Percentiles rank a stretch among this genome's conserved stretches.
Conservation (phyloP, 768 basidiomycete genomes). For the Clathrus columnatus region DNA sequence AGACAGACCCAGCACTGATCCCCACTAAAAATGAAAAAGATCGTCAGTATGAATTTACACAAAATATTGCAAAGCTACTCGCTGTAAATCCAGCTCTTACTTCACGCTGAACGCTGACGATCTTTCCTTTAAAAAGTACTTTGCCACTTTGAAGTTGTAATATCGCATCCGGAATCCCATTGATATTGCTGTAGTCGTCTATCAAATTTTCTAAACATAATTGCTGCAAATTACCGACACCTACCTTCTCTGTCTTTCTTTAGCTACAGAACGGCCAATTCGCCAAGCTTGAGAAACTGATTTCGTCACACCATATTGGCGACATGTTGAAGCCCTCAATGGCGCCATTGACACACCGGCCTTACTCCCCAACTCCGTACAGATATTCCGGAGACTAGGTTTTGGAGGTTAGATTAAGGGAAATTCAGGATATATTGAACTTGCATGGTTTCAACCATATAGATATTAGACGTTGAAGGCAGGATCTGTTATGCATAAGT, state of each 20-base stretch:
- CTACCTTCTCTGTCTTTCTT: conserved; percentile 34
- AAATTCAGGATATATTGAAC: neutral
- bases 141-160: conserved; percentile 27
- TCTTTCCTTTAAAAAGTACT: conserved; percentile 52
- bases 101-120: conserved; percentile 39
- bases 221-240: neutral
- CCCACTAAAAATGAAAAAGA: conserved; percentile 23
- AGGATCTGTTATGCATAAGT: conserved; percentile 6
- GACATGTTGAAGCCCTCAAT: conserved; percentile 16
- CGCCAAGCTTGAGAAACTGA: conserved; percentile 56
- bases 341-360: conserved; percentile 24
- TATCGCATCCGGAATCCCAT: conserved; percentile 24
- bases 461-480: conserved; percentile 12
- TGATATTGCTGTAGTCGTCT: conserved; percentile 28
- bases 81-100: conserved; percentile 26
- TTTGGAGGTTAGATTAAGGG: neutral
- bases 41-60: neutral
- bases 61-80: conserved; percentile 10
- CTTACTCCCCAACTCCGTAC: conserved; percentile 23
- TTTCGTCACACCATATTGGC: conserved; percentile 28
- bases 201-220: neutral
- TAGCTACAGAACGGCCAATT: conserved; percentile 49
- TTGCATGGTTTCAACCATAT: conserved; percentile 9
- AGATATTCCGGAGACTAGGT: neutral
- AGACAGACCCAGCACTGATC: conserved; percentile 18